A percentile compares a stretch with the other conserved stretches of the same genome.
phyloP scores from a whole-genome alignment of 1,284 basidiomycete species.

The Cryptococcus wingfieldii region DNA sequence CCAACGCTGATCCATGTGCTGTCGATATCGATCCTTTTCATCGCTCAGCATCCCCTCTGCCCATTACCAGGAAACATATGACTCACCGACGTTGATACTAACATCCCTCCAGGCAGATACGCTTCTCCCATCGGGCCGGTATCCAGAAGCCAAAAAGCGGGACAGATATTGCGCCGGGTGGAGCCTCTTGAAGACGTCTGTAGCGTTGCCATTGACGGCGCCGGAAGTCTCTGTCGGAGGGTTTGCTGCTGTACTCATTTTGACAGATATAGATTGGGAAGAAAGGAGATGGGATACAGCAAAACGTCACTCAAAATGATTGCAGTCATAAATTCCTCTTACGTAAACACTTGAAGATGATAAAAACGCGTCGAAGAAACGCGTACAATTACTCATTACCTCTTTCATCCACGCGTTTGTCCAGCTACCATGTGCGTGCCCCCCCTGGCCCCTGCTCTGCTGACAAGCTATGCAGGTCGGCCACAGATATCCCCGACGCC shows the following conservation, averaged over 20 bases:
- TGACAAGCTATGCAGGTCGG: background rate
- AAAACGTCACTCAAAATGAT: too few species aligned
- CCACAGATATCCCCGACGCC: background rate
- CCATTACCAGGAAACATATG: background rate
- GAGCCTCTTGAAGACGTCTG: slow-evolving; percentile 69
- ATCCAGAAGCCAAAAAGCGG: slow-evolving; percentile 65
- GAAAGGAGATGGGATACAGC: too few species aligned
- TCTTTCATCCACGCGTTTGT: background rate
- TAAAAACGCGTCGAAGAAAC: too few species aligned
- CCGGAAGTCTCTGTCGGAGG: too few species aligned
- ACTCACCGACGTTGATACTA: slow-evolving; percentile 64
- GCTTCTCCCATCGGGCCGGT: slow-evolving; percentile 71
- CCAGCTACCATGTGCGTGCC: background rate
- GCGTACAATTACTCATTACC: background rate
- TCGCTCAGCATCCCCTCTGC: background rate
- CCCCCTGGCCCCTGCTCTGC: background rate
- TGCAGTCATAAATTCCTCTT: too few species aligned
- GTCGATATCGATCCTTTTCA: slow-evolving; percentile 75
- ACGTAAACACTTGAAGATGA: too few species aligned
- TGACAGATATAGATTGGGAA: too few species aligned
- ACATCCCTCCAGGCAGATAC: slow-evolving; percentile 64
- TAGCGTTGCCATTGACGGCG: too few species aligned
- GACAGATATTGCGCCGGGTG: slow-evolving; percentile 76
- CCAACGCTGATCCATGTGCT: slow-evolving; percentile 81
- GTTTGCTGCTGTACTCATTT: too few species aligned